Evolutionary conservation across 495 filamentous ascomycete species (phyloP).

Genomic region (Pyronema omphalodes): DNA sequence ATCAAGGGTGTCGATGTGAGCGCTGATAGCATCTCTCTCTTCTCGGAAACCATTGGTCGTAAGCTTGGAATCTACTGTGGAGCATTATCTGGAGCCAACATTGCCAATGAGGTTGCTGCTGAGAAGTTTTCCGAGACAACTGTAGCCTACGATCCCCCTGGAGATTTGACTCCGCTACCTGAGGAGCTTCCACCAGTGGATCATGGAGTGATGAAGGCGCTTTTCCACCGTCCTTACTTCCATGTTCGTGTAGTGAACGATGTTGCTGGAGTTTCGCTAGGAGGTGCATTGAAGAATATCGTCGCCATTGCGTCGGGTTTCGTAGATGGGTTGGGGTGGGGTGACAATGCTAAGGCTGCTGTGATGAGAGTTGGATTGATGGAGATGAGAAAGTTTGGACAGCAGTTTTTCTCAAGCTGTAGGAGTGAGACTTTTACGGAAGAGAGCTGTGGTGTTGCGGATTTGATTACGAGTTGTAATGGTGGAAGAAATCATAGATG

Average conservation of each 20-base stretch:
- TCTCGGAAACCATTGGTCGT: slow-evolving; percentile 86
- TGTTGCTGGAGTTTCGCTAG: slow-evolving; percentile 86
- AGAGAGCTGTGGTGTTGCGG: slow-evolving; percentile 88
- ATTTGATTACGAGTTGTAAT: slow-evolving; percentile 84
- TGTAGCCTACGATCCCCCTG: slow-evolving; percentile 82
- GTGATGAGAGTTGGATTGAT: slow-evolving; percentile 88
- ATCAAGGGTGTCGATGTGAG: slow-evolving; percentile 95
- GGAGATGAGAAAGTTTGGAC: slow-evolving; percentile 89
- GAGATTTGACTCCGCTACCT: slow-evolving; percentile 47
- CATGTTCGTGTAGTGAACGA: slow-evolving; percentile 83
- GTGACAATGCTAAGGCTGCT: slow-evolving; percentile 91
- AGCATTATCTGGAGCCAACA: slow-evolving; percentile 89
- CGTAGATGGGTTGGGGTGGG: slow-evolving; percentile 91
- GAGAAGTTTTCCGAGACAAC: slow-evolving; percentile 97
- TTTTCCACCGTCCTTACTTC: slow-evolving; percentile 97
- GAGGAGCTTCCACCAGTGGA: slow-evolving; percentile 63
- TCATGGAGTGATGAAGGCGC: slow-evolving; percentile 54
- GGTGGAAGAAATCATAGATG: slow-evolving; percentile 87
- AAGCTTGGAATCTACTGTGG: slow-evolving; percentile 91
- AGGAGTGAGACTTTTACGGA: slow-evolving; percentile 76
- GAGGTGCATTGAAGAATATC: slow-evolving; percentile 93
- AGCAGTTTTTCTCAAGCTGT: slow-evolving; percentile 76
- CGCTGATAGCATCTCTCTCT: slow-evolving; percentile 60
- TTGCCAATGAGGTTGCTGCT: slow-evolving; percentile 81
- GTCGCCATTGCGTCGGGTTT: slow-evolving; percentile 89